A percentile compares a stretch with the other conserved stretches of the same genome.
These are phyloP conservation scores for Plasmodium gonderi DNA, from an alignment of 169 alveolate species.

Conservation along the genomic window DNA sequence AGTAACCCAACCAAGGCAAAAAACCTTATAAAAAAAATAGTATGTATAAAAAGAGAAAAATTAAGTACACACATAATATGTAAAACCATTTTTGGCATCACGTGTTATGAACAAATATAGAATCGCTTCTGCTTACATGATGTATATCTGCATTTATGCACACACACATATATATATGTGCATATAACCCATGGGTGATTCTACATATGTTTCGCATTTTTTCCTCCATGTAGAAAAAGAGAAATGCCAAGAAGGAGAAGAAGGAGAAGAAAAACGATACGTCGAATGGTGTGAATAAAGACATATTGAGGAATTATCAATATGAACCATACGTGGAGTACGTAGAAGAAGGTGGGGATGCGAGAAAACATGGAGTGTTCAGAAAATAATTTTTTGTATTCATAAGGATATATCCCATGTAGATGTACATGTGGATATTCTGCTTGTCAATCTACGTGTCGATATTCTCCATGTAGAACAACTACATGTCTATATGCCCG, in stretches of 20 bases:
- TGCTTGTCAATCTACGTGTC: not conserved
- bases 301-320: not conserved
- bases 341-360: constrained; percentile 50
- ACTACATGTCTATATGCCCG: not conserved
- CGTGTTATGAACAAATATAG: not conserved
- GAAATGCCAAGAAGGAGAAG: constrained; percentile 53
- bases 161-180: not conserved
- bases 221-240: constrained; percentile 34
- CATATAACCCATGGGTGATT: not conserved
- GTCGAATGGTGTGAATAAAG: not conserved
- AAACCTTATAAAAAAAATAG: constrained; percentile 77
- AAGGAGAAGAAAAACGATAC: not conserved
- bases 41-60: constrained; percentile 8
- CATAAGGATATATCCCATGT: too few species aligned
- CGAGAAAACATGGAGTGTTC: not conserved
- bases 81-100: not conserved
- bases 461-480: not conserved
- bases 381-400: too few species aligned
- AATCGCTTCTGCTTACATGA: not conserved
- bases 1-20: constrained; percentile 79
- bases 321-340: constrained; percentile 44
- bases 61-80: not conserved
- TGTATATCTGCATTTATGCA: not conserved
- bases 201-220: not conserved
- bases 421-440: not conserved